Evolutionary conservation across 441 rosid genomes (phyloP).

Genomic region (Aleurites moluccanus): DNA sequence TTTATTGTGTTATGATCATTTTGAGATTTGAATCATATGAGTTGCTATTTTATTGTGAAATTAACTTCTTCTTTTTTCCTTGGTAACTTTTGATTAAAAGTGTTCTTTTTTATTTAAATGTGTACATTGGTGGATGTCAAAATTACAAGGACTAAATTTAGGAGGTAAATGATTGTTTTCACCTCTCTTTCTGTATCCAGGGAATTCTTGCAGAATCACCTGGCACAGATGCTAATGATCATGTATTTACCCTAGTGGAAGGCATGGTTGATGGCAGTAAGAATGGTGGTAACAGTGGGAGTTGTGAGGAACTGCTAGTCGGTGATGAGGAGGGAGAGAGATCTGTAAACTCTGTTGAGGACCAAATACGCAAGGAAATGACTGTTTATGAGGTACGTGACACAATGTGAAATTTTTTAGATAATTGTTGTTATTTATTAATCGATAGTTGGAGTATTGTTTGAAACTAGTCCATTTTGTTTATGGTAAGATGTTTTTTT

Average conservation of each 20-base stretch:
- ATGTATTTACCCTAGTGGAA: slow-evolving; percentile 63
- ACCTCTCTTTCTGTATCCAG: slow-evolving; percentile 35
- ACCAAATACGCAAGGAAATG: slow-evolving; percentile 89
- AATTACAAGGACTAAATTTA: slow-evolving; percentile 13
- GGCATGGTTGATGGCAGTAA: slow-evolving; percentile 57
- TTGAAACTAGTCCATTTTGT: neutral
- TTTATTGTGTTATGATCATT: neutral
- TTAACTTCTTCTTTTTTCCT: neutral
- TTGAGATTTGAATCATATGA: neutral
- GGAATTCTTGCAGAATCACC: slow-evolving; percentile 76
- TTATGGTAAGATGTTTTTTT: neutral
- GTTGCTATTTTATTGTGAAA: slow-evolving; percentile 8
- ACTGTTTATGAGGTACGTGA: slow-evolving; percentile 77
- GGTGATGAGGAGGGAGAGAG: slow-evolving; percentile 85
- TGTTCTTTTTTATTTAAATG: neutral
- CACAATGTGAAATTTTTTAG: slow-evolving; percentile 2
- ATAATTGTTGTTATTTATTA: neutral
- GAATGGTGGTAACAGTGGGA: slow-evolving; percentile 46
- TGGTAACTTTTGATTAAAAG: neutral
- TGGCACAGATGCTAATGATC: slow-evolving; percentile 38
- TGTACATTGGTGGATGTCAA: slow-evolving; percentile 1
- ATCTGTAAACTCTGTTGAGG: slow-evolving; percentile 73
- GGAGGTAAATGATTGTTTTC: slow-evolving; percentile 8
- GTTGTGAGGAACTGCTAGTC: slow-evolving; percentile 58
- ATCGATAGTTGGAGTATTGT: neutral